These are phyloP conservation scores for Beta macrorhiza DNA, from an alignment of 179 eudicot species.

Conservation along the genomic window DNA sequence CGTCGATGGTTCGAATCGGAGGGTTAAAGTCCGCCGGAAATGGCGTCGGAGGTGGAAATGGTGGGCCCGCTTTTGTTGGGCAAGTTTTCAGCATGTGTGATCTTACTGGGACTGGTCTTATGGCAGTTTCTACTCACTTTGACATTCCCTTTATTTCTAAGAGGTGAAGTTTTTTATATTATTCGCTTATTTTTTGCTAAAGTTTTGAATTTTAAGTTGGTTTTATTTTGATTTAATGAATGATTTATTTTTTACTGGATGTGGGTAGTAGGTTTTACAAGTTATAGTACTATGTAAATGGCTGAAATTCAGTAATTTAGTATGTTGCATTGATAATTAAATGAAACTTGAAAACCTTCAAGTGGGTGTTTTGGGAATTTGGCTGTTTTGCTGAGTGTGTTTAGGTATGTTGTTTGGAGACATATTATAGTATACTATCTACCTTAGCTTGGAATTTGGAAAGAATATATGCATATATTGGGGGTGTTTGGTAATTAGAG, in stretches of 20 bases:
- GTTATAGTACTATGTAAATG: background rate
- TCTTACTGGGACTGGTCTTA: conserved; percentile 82
- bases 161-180: conserved; percentile 38
- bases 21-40: conserved; percentile 43
- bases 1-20: conserved; percentile 52
- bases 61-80: conserved; percentile 90
- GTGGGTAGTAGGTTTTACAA: too few species aligned
- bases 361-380: background rate
- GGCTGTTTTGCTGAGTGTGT: background rate
- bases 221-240: background rate
- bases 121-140: conserved; percentile 84
- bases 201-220: background rate
- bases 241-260: background rate
- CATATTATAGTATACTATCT: background rate
- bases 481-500: too few species aligned
- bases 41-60: conserved; percentile 39
- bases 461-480: background rate
- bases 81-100: conserved; percentile 97
- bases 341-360: background rate
- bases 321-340: background rate
- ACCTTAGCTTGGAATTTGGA: background rate
- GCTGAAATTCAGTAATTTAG: background rate
- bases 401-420: background rate
- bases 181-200: background rate
- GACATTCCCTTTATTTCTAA: conserved; percentile 75